phyloP scores from a whole-genome alignment of 805 yeast species.

The Saccharomycodes ludwigii region DNA sequence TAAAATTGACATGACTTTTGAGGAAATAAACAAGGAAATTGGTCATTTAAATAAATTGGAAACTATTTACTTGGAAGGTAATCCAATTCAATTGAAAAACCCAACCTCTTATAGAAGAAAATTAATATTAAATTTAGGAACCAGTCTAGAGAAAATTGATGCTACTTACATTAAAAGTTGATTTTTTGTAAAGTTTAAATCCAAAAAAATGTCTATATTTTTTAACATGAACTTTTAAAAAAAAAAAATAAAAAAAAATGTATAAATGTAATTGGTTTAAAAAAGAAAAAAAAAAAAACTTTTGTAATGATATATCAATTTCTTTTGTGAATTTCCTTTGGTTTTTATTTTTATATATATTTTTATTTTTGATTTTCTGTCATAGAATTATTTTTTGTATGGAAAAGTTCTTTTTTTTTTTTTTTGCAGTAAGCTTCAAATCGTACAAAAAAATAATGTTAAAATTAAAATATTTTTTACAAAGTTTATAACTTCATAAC shows the following conservation, averaged over 20 bases:
- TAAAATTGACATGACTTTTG: constrained; percentile 46
- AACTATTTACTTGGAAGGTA: constrained; percentile 88
- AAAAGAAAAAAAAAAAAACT: too few relatives aligned
- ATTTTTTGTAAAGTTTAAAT: background rate
- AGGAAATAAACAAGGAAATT: constrained; percentile 55
- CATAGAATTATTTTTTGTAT: too few relatives aligned
- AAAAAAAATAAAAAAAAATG: too few relatives aligned
- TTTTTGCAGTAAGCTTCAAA: too few relatives aligned
- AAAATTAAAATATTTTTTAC: too few relatives aligned
- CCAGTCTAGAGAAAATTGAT: constrained; percentile 72
- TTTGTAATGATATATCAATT: too few relatives aligned
- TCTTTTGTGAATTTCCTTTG: background rate
- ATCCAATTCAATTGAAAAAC: constrained; percentile 66
- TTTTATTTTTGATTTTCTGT: too few relatives aligned
- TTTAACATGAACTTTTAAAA: background rate
- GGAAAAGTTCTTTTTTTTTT: too few relatives aligned
- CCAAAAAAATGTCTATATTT: background rate
- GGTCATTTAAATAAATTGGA: constrained; percentile 53
- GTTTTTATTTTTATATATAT: background rate
- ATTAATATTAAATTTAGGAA: constrained; percentile 51
- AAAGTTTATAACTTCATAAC: too few relatives aligned
- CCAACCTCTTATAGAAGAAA: constrained; percentile 82
- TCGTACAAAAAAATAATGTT: too few relatives aligned
- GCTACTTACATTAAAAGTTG: constrained; percentile 55
- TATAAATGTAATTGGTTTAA: too few relatives aligned